These are phyloP conservation scores for Trichosanthes cucumerina DNA, from an alignment of 306 rosid species.

Conservation along the genomic window DNA sequence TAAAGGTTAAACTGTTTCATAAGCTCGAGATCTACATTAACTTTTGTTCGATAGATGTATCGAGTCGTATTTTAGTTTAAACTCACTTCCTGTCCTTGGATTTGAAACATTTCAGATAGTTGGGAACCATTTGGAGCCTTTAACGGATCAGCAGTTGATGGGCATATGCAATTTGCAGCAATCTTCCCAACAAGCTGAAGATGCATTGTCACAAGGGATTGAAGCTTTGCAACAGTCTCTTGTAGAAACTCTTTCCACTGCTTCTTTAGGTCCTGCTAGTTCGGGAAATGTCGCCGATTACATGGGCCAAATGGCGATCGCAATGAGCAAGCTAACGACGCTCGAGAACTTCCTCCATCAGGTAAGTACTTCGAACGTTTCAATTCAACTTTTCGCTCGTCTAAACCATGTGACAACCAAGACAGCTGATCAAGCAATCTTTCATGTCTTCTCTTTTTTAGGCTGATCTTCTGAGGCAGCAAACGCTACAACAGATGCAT, in stretches of 20 bases:
- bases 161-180: conserved; percentile 72
- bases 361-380: conserved; percentile 16
- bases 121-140: conserved; percentile 67
- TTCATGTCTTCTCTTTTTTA: conserved; percentile 6
- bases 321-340: conserved; percentile 78
- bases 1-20: conserved; percentile 36
- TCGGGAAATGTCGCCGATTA: conserved; percentile 68
- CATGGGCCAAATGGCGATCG: conserved; percentile 95
- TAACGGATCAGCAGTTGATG: conserved; percentile 65
- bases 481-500: conserved; percentile 69
- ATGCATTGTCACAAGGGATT: conserved; percentile 87
- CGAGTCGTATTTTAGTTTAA: neutral
- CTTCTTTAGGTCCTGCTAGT: conserved; percentile 28
- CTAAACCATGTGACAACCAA: neutral
- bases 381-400: neutral
- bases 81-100: neutral
- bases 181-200: conserved; percentile 84
- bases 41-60: neutral
- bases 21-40: neutral
- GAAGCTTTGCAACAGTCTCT: conserved; percentile 86
- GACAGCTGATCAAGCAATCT: neutral
- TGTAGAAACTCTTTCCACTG: conserved; percentile 57
- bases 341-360: conserved; percentile 68
- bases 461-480: conserved; percentile 89
- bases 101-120: conserved; percentile 46